Percentiles rank a stretch among this genome's conserved stretches.
Conservation (phyloP, 495 filamentous ascomycete species). For the Pseudoneurospora amorphoporcata region DNA sequence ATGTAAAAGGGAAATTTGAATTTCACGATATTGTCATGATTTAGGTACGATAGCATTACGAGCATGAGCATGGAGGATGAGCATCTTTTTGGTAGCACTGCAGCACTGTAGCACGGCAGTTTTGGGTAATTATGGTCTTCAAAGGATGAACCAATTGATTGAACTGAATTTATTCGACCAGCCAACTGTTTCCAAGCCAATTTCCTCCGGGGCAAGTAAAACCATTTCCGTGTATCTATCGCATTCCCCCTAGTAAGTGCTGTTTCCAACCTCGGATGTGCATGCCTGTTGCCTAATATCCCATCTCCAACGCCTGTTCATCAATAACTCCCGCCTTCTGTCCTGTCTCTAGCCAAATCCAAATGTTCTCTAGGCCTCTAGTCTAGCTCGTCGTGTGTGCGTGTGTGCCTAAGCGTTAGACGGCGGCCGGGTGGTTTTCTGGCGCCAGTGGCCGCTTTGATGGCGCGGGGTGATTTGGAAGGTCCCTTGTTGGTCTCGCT, state of each 20-base stretch:
- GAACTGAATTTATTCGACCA: too few species aligned
- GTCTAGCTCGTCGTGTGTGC: not conserved
- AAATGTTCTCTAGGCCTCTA: not conserved
- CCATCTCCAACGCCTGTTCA: not conserved
- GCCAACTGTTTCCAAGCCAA: not conserved
- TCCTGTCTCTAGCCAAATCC: not conserved
- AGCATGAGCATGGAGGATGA: not conserved
- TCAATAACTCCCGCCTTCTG: not conserved
- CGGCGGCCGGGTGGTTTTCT: too few species aligned
- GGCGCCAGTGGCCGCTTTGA: too few species aligned
- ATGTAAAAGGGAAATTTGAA: not conserved
- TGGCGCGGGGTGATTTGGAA: not conserved
- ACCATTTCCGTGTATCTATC: not conserved
- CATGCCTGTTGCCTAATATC: not conserved
- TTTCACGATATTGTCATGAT: not conserved
- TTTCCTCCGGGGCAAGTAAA: too few species aligned
- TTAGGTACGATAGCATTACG: not conserved
- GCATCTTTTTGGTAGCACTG: not conserved
- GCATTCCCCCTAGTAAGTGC: not conserved
- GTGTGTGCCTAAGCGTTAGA: not conserved
- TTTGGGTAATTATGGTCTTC: too few species aligned
- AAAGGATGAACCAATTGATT: too few species aligned
- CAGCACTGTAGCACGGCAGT: too few species aligned
- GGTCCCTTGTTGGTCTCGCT: too few species aligned
- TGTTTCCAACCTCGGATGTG: not conserved